Conservation (phyloP, 768 basidiomycete genomes). For the Termitomyces sp. region DNA sequence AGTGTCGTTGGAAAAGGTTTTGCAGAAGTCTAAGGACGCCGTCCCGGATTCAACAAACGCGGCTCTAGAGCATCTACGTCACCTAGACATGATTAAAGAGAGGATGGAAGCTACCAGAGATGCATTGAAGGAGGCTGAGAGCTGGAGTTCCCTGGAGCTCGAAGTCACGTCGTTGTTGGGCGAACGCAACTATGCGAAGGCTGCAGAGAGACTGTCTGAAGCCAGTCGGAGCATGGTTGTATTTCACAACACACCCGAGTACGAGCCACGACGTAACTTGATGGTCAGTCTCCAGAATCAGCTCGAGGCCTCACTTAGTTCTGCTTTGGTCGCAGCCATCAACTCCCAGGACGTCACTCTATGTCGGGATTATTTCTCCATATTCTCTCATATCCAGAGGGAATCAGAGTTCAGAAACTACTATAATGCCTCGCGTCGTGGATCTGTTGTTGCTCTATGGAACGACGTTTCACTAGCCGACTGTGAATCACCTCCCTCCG, state of each 20-base stretch:
- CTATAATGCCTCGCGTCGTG: slow-evolving; percentile 83
- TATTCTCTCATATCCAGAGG: slow-evolving; percentile 89
- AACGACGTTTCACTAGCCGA: slow-evolving; percentile 52
- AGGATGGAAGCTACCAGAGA: slow-evolving; percentile 89
- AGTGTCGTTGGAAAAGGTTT: slow-evolving; percentile 57
- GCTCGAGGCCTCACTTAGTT: slow-evolving; percentile 87
- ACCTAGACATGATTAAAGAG: slow-evolving; percentile 78
- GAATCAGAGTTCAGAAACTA: slow-evolving; percentile 92
- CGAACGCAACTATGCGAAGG: slow-evolving; percentile 79
- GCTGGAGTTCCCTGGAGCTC: slow-evolving; percentile 92
- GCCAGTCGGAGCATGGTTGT: slow-evolving; percentile 87
- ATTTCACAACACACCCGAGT: slow-evolving; percentile 90
- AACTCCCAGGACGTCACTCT: slow-evolving; percentile 69
- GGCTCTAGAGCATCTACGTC: slow-evolving; percentile 73
- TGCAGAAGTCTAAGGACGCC: slow-evolving; percentile 47
- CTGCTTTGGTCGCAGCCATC: slow-evolving; percentile 87
- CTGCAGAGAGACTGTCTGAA: slow-evolving; percentile 88
- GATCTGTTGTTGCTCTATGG: slow-evolving; percentile 67
- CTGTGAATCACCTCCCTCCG: slow-evolving; percentile 32
- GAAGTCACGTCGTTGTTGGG: slow-evolving; percentile 85
- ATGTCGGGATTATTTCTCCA: slow-evolving; percentile 76
- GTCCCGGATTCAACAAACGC: slow-evolving; percentile 55
- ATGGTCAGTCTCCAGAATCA: slow-evolving; percentile 95
- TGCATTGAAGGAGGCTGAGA: slow-evolving; percentile 91
- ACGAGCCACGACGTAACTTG: slow-evolving; percentile 78